Conservation (phyloP, 495 filamentous ascomycete species). For the Penicillium tannophilum region DNA sequence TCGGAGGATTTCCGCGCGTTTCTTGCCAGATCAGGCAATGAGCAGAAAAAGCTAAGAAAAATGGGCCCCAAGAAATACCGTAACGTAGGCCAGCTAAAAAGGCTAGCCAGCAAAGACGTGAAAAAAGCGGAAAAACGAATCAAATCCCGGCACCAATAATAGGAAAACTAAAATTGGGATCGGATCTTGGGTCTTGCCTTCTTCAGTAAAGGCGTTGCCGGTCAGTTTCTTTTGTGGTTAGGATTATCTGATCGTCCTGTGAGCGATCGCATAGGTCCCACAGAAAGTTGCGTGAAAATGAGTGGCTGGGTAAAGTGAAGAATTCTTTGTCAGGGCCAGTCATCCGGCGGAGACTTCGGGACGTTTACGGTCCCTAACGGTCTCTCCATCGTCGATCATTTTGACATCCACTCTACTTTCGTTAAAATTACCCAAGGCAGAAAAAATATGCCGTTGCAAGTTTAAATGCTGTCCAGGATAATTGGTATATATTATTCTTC, state of each 20-base stretch:
- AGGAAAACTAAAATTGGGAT: conserved; percentile 35
- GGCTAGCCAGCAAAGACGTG: not conserved
- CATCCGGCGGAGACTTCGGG: conserved; percentile 15
- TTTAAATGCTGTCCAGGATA: not conserved
- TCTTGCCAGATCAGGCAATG: conserved; percentile 1
- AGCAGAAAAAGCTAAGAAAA: not conserved
- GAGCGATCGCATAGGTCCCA: conserved; percentile 28
- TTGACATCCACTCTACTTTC: conserved; percentile 4
- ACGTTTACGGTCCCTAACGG: conserved; percentile 28
- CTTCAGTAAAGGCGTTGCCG: conserved; percentile 30
- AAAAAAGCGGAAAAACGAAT: not conserved
- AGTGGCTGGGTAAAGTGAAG: conserved; percentile 9
- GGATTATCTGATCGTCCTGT: conserved; percentile 38
- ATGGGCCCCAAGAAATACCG: not conserved
- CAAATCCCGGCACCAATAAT: not conserved
- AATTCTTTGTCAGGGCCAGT: conserved; percentile 19
- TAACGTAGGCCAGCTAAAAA: no score
- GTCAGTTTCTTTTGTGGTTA: conserved; percentile 30
- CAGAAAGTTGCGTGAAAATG: not conserved
- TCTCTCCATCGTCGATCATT: conserved; percentile 30
- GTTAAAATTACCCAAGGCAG: not conserved
- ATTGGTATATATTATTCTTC: not conserved
- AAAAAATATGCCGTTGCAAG: not conserved
- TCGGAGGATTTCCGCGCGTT: conserved; percentile 19
- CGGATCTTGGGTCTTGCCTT: conserved; percentile 38